These are phyloP conservation scores for Euphorbia lathyris DNA, from an alignment of 345 rosid species.

Conservation along the genomic window DNA sequence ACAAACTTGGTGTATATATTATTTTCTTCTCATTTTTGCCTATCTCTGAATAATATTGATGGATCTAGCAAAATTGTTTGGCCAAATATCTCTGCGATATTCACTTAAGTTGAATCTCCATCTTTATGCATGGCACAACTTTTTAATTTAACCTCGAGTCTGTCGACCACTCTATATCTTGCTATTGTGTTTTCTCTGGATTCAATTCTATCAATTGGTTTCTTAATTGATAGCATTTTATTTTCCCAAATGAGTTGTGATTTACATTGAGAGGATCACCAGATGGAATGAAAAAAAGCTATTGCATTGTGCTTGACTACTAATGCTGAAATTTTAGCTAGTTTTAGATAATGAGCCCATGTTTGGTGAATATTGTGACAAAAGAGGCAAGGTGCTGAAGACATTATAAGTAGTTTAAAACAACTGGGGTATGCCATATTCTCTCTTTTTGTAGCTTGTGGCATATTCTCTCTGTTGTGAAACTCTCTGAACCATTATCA, in stretches of 20 bases:
- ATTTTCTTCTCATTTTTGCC: background rate
- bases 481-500: background rate
- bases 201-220: slow-evolving; percentile 4
- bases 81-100: background rate
- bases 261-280: background rate
- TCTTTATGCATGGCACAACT: background rate
- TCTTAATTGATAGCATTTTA: background rate
- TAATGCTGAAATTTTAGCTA: background rate
- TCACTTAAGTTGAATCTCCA: background rate
- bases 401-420: background rate
- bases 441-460: background rate
- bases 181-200: background rate
- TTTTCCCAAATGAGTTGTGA: background rate
- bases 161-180: background rate
- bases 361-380: background rate
- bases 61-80: slow-evolving; percentile 5
- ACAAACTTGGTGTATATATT: background rate
- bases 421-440: background rate
- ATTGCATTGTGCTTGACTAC: background rate
- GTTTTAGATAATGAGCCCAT: background rate
- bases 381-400: background rate
- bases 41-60: slow-evolving; percentile 4
- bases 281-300: background rate
- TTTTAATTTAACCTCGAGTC: background rate
- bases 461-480: background rate